phyloP scores from a whole-genome alignment of 345 rosid species.

The Citrus hindsii region DNA sequence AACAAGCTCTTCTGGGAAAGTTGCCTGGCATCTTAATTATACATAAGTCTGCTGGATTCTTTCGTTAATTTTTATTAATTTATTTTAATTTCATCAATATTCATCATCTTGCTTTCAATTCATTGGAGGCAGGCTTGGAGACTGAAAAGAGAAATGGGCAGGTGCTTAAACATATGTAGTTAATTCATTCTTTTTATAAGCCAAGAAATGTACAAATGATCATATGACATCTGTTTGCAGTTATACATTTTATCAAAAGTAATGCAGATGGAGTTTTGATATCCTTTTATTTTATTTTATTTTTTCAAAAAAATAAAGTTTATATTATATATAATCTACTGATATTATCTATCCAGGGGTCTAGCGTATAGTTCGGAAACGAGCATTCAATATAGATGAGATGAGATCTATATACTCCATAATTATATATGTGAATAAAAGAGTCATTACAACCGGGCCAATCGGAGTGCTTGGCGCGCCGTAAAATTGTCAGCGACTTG shows the following conservation, averaged over 20 bases:
- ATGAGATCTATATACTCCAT: too few species aligned
- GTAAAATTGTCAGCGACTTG: too few species aligned
- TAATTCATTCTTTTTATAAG: too few species aligned
- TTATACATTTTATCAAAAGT: background rate
- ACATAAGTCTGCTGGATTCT: background rate
- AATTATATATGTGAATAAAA: too few species aligned
- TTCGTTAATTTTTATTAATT: background rate
- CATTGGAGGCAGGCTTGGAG: background rate
- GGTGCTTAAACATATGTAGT: too few species aligned
- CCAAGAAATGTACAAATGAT: background rate
- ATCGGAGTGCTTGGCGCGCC: too few species aligned
- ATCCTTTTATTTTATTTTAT: too few species aligned
- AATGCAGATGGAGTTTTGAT: background rate
- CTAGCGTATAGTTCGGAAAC: background rate
- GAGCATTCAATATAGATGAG: background rate
- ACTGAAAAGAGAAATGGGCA: background rate
- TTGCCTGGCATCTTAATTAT: constrained; percentile 67
- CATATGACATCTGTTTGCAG: background rate
- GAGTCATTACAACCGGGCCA: too few species aligned
- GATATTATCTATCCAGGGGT: background rate
- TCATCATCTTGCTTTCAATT: background rate
- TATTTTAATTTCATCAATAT: background rate
- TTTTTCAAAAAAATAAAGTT: too few species aligned
- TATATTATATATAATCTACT: too few species aligned
- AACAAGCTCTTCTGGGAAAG: constrained; percentile 81